A percentile compares a stretch with the other conserved stretches of the same genome.
These are phyloP conservation scores for Aspergillus indologenus DNA, from an alignment of 495 filamentous ascomycete species.

Conservation along the genomic window DNA sequence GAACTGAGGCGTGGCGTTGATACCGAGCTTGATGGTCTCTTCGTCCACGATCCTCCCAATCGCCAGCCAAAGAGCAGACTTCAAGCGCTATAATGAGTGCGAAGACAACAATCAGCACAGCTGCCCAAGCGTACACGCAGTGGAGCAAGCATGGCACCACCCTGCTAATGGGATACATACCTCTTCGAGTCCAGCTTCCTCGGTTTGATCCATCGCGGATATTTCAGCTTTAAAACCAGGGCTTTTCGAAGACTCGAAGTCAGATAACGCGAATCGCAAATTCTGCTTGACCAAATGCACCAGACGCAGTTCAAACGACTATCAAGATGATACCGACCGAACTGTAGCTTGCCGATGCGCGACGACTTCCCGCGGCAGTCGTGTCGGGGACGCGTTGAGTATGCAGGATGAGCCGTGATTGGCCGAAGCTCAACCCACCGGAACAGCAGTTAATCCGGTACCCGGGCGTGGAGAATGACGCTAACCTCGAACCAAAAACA, in stretches of 20 bases:
- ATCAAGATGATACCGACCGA: no score
- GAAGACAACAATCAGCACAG: background rate
- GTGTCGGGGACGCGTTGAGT: slow-evolving; percentile 6
- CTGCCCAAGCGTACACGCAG: background rate
- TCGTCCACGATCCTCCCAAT: slow-evolving; percentile 89
- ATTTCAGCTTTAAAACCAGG: background rate
- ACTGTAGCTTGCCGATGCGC: background rate
- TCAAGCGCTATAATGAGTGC: slow-evolving; percentile 61
- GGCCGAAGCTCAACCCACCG: background rate
- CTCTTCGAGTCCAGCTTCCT: slow-evolving; percentile 41
- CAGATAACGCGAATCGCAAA: background rate
- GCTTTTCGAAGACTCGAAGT: no score
- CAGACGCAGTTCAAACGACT: background rate
- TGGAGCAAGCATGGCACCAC: background rate
- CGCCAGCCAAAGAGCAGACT: slow-evolving; percentile 89
- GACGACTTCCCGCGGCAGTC: background rate
- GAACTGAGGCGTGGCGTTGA: slow-evolving; percentile 92
- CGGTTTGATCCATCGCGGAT: slow-evolving; percentile 32
- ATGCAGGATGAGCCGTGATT: background rate
- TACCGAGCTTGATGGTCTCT: slow-evolving; percentile 68
- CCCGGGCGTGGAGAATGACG: background rate
- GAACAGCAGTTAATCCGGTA: background rate
- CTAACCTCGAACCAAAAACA: background rate
- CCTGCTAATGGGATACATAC: no score
- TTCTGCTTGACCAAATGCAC: background rate